These are phyloP conservation scores for Malus hybrid DNA, from an alignment of 331 rosid species.

Conservation along the genomic window DNA sequence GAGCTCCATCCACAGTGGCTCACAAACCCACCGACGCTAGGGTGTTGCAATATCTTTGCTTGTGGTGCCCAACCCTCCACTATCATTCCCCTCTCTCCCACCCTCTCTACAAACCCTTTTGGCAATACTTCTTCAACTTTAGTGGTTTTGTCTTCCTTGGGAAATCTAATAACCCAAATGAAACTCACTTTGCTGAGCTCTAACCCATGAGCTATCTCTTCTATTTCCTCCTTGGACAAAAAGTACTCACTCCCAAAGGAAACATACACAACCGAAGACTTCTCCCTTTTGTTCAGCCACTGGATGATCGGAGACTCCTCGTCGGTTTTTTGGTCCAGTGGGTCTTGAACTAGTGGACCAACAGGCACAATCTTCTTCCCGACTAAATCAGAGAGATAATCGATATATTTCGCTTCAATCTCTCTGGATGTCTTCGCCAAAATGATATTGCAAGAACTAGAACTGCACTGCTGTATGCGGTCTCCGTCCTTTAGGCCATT, in stretches of 20 bases:
- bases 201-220: no score
- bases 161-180: constrained; percentile 18
- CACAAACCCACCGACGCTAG: no score
- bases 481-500: neutral
- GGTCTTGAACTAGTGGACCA: constrained; percentile 18
- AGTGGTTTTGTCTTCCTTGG: neutral
- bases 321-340: neutral
- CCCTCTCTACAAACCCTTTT: constrained; percentile 5
- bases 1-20: no score
- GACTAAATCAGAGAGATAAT: neutral
- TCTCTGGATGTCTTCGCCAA: constrained; percentile 6
- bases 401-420: constrained; percentile 18
- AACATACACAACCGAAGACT: neutral
- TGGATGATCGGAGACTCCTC: neutral
- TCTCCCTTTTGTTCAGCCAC: constrained; percentile 9
- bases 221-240: no score
- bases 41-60: no score
- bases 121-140: constrained; percentile 5
- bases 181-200: no score
- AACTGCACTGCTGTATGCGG: neutral
- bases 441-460: neutral
- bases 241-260: no score
- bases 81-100: constrained; percentile 8
- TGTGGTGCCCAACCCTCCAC: constrained; percentile 19
- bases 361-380: constrained; percentile 14